Evolutionary conservation across 1,284 basidiomycete species (phyloP).

Genomic region (Retiboletus fuscus): DNA sequence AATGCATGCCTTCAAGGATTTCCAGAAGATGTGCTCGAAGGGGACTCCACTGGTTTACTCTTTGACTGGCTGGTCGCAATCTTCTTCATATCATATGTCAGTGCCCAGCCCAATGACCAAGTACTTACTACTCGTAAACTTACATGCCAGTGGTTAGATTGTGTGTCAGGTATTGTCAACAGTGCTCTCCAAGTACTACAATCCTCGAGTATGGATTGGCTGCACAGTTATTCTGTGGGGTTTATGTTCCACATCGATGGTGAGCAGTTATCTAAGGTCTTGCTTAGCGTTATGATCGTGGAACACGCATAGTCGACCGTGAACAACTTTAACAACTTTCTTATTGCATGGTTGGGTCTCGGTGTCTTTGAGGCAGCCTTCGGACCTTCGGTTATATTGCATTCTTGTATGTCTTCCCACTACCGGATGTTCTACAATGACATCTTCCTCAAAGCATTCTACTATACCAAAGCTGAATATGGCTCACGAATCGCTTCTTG

Average conservation of each 20-base stretch:
- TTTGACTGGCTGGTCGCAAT: slow-evolving; percentile 82
- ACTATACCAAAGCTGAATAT: slow-evolving; percentile 79
- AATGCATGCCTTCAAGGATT: slow-evolving; percentile 81
- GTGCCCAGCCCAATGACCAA: slow-evolving; percentile 39
- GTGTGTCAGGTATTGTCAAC: slow-evolving; percentile 76
- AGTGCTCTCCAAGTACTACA: slow-evolving; percentile 72
- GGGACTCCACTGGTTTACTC: slow-evolving; percentile 71
- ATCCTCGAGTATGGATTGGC: slow-evolving; percentile 75
- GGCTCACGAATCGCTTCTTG: slow-evolving; percentile 80
- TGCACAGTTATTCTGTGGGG: slow-evolving; percentile 78
- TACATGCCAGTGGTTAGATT: slow-evolving; percentile 58
- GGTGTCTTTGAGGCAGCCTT: slow-evolving; percentile 79
- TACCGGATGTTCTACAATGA: slow-evolving; percentile 1
- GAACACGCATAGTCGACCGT: slow-evolving; percentile 61
- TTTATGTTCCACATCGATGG: slow-evolving; percentile 75
- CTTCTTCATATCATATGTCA: slow-evolving; percentile 81
- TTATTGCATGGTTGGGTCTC: slow-evolving; percentile 68
- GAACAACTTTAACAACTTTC: slow-evolving; percentile 67
- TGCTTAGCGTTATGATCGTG: neutral
- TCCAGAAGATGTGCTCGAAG: slow-evolving; percentile 69
- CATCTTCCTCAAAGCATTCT: slow-evolving; percentile 63
- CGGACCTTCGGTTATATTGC: slow-evolving; percentile 61
- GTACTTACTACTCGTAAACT: slow-evolving; percentile 3
- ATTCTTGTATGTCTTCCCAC: slow-evolving; percentile 66
- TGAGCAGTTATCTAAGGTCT: slow-evolving; percentile 41